phyloP scores from a whole-genome alignment of 352 stramenopile species.

The Phytophthora sp. region DNA sequence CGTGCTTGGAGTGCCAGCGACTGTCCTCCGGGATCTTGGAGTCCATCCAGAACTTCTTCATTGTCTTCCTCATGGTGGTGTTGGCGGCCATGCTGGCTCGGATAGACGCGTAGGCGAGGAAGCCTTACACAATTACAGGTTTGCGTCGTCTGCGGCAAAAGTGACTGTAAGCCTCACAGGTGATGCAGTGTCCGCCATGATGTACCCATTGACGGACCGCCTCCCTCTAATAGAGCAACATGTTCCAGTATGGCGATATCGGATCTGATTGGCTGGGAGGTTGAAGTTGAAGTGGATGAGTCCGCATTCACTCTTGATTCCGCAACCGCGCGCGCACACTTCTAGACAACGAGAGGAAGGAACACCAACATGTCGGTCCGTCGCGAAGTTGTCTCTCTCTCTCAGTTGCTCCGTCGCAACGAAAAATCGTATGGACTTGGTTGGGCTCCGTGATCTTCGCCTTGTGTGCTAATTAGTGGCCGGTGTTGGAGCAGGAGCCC shows the following conservation, averaged over 20 bases:
- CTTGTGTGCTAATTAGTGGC: constrained; percentile 2
- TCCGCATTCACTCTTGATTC: constrained; percentile 40
- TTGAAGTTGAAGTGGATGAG: constrained; percentile 37
- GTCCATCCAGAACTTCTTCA: constrained; percentile 43
- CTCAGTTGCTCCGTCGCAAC: constrained; percentile 63
- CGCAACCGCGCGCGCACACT: constrained; percentile 21
- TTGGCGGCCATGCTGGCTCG: background rate
- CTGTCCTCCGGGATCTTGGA: constrained; percentile 37
- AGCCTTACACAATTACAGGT: background rate
- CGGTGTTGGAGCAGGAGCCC: constrained; percentile 9
- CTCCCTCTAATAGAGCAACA: constrained; percentile 6
- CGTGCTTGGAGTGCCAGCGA: constrained; percentile 37
- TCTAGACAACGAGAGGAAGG: background rate
- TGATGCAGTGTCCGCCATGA: background rate
- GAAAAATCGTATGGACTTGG: constrained; percentile 39
- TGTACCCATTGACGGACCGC: constrained; percentile 13
- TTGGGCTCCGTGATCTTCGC: background rate
- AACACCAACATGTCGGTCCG: constrained; percentile 60
- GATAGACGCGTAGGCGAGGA: background rate
- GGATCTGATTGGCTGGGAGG: constrained; percentile 15
- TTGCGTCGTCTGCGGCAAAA: background rate
- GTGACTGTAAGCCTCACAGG: background rate
- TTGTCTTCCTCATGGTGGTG: constrained; percentile 30
- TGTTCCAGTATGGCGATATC: constrained; percentile 5
- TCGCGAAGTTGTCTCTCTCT: constrained; percentile 75